Percentiles rank a stretch among this genome's conserved stretches.
phyloP scores from a whole-genome alignment of 371 early-diverging fungal genomes.

The Syncephalastrum racemosum region DNA sequence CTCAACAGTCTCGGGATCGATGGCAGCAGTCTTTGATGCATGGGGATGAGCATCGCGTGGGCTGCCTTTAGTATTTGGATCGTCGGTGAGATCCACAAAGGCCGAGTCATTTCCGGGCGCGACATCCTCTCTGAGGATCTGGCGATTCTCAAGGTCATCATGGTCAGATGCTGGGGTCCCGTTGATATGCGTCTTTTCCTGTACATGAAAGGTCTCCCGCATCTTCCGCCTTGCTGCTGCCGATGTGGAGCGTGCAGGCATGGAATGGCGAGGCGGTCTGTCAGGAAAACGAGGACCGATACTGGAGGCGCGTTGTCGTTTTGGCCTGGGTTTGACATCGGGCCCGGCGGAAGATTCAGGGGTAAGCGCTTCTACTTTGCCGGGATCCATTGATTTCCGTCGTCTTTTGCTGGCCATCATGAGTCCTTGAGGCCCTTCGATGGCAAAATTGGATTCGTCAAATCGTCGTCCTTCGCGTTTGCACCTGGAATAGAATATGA shows the following conservation, averaged over 20 bases:
- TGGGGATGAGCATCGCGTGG: background rate
- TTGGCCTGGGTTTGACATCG: slow-evolving; percentile 2
- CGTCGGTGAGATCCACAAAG: background rate
- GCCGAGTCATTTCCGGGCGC: slow-evolving; percentile 1
- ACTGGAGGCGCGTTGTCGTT: slow-evolving; percentile 8
- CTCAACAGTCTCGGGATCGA: slow-evolving; percentile 7
- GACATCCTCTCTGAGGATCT: too few species aligned
- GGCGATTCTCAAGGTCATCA: too few species aligned
- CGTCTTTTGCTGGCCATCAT: slow-evolving; percentile 26
- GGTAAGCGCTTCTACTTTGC: slow-evolving; percentile 35
- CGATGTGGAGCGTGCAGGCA: slow-evolving; percentile 1
- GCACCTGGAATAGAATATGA: slow-evolving; percentile 16
- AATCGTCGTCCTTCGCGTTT: slow-evolving; percentile 34
- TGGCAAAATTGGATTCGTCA: slow-evolving; percentile 34
- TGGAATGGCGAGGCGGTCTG: background rate
- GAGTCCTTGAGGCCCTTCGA: slow-evolving; percentile 34
- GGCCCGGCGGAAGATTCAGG: background rate
- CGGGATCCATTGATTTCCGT: slow-evolving; percentile 51
- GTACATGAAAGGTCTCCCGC: too few species aligned
- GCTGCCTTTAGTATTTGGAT: background rate
- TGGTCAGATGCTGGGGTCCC: too few species aligned
- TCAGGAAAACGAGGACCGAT: slow-evolving; percentile 1
- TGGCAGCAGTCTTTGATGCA: background rate
- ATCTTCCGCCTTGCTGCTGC: background rate
- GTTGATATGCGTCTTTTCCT: too few species aligned